Evolutionary conservation across 805 yeast genomes (phyloP).

Genomic region (Kodamaea jinghongensis): DNA sequence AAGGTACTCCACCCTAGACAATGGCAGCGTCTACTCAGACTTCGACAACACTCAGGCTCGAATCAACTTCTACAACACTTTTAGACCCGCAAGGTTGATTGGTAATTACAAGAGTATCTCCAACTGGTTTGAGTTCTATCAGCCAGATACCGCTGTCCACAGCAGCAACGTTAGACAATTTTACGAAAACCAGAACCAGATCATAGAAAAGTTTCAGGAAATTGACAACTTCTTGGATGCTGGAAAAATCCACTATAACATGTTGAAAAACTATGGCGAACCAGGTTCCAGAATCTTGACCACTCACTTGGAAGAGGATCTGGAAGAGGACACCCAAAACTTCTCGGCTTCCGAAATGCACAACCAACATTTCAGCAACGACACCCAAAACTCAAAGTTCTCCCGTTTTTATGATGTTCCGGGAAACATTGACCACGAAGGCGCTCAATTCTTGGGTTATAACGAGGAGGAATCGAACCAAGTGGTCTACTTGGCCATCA

Average conservation of each 20-base stretch:
- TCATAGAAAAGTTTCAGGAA: constrained; percentile 54
- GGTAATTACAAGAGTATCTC: constrained; percentile 30
- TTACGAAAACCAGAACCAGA: constrained; percentile 58
- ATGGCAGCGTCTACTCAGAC: constrained; percentile 17
- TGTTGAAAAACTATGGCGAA: constrained; percentile 60
- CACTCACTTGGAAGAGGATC: constrained; percentile 18
- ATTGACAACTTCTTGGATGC: constrained; percentile 68
- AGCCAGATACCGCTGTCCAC: constrained; percentile 18
- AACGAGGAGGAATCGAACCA: constrained; percentile 40
- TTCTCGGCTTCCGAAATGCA: neutral
- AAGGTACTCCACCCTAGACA: constrained; percentile 9
- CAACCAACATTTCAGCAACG: constrained; percentile 4
- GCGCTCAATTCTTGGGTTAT: constrained; percentile 52
- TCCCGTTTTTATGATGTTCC: constrained; percentile 48
- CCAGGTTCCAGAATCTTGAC: constrained; percentile 17
- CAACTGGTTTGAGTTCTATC: constrained; percentile 27
- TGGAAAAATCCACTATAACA: constrained; percentile 58
- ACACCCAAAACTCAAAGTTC: constrained; percentile 17
- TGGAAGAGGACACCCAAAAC: constrained; percentile 10
- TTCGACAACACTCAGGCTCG: constrained; percentile 24
- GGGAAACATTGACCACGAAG: constrained; percentile 58
- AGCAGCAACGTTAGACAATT: constrained; percentile 34
- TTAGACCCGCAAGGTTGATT: constrained; percentile 35
- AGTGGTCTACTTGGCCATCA: constrained; percentile 57
- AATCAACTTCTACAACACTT: constrained; percentile 18